Evolutionary conservation across 768 basidiomycete genomes (phyloP), one percentile per base, ranked within the genome.

Genomic region (Serendipita indica): DNA sequence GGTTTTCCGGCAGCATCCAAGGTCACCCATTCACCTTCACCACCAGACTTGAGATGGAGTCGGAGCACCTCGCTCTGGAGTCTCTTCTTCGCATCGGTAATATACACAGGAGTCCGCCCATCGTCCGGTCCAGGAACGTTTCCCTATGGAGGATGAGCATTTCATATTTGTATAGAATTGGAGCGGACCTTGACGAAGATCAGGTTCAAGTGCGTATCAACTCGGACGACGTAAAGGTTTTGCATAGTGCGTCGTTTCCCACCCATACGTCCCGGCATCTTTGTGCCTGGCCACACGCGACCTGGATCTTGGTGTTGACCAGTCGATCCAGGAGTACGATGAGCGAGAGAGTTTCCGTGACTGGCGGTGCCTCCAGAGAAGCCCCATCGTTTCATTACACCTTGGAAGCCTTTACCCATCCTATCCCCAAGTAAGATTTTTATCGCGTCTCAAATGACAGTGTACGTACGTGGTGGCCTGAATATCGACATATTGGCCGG

Each of bases 271-370:
- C 96, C 96, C 7, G 94, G 82, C 94, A 96, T 97, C 75, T 97
- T 98, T 74, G 92, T 96, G 34, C 96, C 96, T 2, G 96, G 96
- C 73, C 88, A 91, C 3, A 97, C 77, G 65, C 96, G 83, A 46
- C 96, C 96, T 25, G 96, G 94, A 66, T 96, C 92, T 92, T 97
- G 94, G 69, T 94, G 89, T 65, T 86, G 86, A 70, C 96, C 96
- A 5, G 88, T 93, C 4, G 92, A 87, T 66, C 96, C 96, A 25
- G 84, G 81, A 6, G 86, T 85, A 67, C 96, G 85, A 75, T 98
- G 96, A 6, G 89, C 89, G 63, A 92, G 68, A 61, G 96, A 97
- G 46, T 89, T 88, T 83, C 96, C 96, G 68, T 99, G 96, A 71
- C 89, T 89, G 1, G 91, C 93, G 45, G 83, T 80, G 30, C 92